phyloP scores from a whole-genome alignment of 169 alveolate genomes.

The Plasmodium blacklocki region DNA sequence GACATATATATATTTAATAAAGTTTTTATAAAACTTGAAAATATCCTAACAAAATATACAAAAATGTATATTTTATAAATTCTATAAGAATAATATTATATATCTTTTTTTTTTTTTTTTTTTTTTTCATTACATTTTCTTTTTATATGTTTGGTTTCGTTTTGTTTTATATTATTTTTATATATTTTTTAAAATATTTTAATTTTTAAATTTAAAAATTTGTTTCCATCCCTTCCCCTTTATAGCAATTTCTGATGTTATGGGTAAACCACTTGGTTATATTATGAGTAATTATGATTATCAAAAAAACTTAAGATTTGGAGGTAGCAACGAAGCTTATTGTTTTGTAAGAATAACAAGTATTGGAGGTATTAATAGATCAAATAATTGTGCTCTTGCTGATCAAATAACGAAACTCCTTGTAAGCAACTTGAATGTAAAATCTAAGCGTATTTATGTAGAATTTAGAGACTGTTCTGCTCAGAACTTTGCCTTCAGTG shows the following conservation, averaged over 20 bases:
- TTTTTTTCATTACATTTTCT: not conserved
- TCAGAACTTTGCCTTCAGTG: slow-evolving; percentile 52
- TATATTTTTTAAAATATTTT: no score
- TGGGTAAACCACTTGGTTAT: slow-evolving; percentile 35
- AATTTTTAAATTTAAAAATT: no score
- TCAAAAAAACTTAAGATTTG: slow-evolving; percentile 46
- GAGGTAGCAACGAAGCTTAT: slow-evolving; percentile 31
- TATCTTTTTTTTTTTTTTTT: no score
- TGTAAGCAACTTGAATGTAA: slow-evolving; percentile 16
- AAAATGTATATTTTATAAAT: no score
- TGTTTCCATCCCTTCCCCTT: not conserved
- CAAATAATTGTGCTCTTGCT: slow-evolving; percentile 53
- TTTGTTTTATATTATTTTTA: no score
- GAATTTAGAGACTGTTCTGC: slow-evolving; percentile 55
- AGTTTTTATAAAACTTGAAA: not conserved
- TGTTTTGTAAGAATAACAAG: slow-evolving; percentile 67
- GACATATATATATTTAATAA: not conserved
- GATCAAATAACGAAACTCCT: slow-evolving; percentile 41
- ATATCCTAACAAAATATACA: not conserved
- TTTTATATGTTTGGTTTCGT: no score
- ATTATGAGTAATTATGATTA: slow-evolving; percentile 70
- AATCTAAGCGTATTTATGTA: slow-evolving; percentile 32
- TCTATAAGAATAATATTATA: no score
- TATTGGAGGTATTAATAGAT: slow-evolving; percentile 38
- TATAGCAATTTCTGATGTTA: slow-evolving; percentile 35